Percentiles rank a stretch among this genome's conserved stretches.
These are phyloP conservation scores for Endocarpon pusillum DNA, from an alignment of 495 filamentous ascomycete species.

Conservation along the genomic window DNA sequence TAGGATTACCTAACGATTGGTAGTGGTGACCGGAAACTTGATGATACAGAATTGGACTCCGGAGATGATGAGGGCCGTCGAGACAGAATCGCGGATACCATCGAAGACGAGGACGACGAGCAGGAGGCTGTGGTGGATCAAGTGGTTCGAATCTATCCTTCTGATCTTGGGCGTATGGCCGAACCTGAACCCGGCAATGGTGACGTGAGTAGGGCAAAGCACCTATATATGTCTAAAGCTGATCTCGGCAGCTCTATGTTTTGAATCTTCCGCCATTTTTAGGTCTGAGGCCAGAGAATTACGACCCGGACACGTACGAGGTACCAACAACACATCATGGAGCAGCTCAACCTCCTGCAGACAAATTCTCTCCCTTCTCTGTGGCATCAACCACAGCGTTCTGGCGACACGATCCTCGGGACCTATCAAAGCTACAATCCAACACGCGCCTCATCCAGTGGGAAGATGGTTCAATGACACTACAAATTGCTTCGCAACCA, in stretches of 20 bases:
- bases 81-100: conserved; percentile 29
- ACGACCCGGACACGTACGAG: conserved; percentile 54
- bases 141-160: too few relatives aligned
- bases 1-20: too few relatives aligned
- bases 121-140: too few relatives aligned
- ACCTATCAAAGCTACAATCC: conserved; percentile 43
- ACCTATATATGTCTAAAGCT: not conserved
- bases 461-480: conserved; percentile 71
- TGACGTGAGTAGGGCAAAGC: conserved; percentile 22
- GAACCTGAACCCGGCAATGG: conserved; percentile 57
- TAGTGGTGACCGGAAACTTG: conserved; percentile 41
- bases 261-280: conserved; percentile 69
- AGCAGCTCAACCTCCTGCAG: conserved; percentile 19
- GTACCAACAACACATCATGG: conserved; percentile 40
- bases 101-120: conserved; percentile 31
- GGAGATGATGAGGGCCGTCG: conserved; percentile 50
- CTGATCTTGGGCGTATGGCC: conserved; percentile 44
- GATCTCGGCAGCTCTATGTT: conserved; percentile 32
- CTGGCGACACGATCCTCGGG: conserved; percentile 49
- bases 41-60: conserved; percentile 65
- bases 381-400: conserved; percentile 51
- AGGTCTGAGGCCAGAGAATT: conserved; percentile 55
- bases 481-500: conserved; percentile 56
- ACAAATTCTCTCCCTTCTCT: conserved; percentile 41
- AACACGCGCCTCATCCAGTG: conserved; percentile 65